phyloP scores from a whole-genome alignment of 805 yeast species.

The Maudiozyma bulderi region DNA sequence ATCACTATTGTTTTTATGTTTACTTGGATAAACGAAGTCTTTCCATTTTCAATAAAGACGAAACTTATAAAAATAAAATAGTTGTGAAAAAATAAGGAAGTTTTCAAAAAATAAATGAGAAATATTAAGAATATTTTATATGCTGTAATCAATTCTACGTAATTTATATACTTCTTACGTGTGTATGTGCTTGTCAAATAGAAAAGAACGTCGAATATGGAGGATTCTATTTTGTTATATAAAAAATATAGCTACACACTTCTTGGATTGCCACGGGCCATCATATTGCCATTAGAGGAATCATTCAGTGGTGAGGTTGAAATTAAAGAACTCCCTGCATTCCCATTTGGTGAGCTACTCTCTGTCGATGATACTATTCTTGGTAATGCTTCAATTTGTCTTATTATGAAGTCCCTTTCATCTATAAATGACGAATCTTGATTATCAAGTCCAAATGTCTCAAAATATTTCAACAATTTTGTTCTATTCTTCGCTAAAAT shows the following conservation, averaged over 20 bases:
- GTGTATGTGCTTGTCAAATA: neutral
- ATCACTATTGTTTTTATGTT: neutral
- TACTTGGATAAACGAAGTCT: neutral
- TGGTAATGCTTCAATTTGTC: constrained; percentile 64
- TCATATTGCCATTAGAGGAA: neutral
- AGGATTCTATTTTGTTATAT: neutral
- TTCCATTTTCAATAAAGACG: neutral
- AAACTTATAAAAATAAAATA: neutral
- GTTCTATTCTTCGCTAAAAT: constrained; percentile 76
- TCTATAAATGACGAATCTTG: constrained; percentile 57
- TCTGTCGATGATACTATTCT: constrained; percentile 35
- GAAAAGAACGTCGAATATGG: neutral
- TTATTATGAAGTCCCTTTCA: constrained; percentile 73
- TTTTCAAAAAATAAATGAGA: too few species aligned
- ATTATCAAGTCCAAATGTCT: constrained; percentile 48
- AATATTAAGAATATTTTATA: too few species aligned
- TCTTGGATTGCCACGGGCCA: neutral
- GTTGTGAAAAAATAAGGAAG: neutral
- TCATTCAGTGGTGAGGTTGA: neutral
- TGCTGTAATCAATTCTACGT: too few species aligned
- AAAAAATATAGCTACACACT: neutral
- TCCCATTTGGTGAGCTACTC: neutral
- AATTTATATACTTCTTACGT: too few species aligned
- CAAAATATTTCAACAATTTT: constrained; percentile 60
- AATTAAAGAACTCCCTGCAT: neutral